Conservation (phyloP, 768 basidiomycete genomes). For the Russula griseocarnosa region DNA sequence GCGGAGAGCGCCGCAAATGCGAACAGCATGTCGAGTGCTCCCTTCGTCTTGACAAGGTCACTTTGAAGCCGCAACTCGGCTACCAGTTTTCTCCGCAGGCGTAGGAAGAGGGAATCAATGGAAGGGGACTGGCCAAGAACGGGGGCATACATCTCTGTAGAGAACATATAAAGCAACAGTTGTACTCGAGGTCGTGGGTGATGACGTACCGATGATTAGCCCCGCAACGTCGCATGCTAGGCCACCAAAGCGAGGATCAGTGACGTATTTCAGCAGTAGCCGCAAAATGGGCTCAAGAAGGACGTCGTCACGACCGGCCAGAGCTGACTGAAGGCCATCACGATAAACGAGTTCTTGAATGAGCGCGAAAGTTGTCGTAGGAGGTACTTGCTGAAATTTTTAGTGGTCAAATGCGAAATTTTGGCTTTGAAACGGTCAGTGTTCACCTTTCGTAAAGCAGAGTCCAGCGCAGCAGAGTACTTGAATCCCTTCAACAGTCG, state of each 20-base stretch:
- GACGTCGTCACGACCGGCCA: conserved; percentile 90
- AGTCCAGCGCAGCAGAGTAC: conserved; percentile 91
- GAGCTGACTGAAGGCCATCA: conserved; percentile 80
- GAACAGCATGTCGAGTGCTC: conserved; percentile 89
- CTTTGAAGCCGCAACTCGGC: conserved; percentile 85
- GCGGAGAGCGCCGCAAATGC: conserved; percentile 47
- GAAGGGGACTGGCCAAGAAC: conserved; percentile 93
- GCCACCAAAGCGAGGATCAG: conserved; percentile 90
- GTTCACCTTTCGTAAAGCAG: conserved; percentile 77
- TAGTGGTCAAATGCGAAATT: conserved; percentile 9
- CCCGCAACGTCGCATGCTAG: conserved; percentile 76
- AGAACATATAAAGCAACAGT: conserved; percentile 20
- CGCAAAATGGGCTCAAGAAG: conserved; percentile 88
- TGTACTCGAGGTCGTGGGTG: background rate
- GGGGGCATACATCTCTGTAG: conserved; percentile 81
- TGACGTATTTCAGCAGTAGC: conserved; percentile 76
- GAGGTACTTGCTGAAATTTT: conserved; percentile 63
- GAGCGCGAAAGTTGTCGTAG: conserved; percentile 82
- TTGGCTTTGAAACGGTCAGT: background rate
- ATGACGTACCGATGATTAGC: conserved; percentile 72
- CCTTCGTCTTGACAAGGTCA: conserved; percentile 76
- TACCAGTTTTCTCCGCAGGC: conserved; percentile 77
- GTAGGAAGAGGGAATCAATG: conserved; percentile 81
- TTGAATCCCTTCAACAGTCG: conserved; percentile 85
- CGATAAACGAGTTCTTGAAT: conserved; percentile 91